Evolutionary conservation across 2,329 filamentous ascomycete genomes (phyloP).

Genomic region (Botrytis byssoidea): DNA sequence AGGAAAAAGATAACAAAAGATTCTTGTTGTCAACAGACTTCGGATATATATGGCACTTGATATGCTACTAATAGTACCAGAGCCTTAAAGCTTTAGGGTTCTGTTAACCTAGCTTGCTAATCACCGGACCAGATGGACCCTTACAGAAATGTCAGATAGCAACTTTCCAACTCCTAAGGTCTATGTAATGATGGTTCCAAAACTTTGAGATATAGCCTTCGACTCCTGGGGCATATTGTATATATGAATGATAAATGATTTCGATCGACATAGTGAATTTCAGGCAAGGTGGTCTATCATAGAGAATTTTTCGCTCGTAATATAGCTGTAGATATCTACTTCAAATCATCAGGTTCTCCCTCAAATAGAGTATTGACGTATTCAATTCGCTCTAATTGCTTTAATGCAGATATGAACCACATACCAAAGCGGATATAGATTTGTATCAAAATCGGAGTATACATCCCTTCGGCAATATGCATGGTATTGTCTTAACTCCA

Average conservation of each 20-base stretch:
- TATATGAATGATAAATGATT: background rate
- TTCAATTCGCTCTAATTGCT: background rate
- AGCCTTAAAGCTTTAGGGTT: background rate
- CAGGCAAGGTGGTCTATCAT: background rate
- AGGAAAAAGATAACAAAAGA: background rate
- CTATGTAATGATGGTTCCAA: fast-evolving
- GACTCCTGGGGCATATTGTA: background rate
- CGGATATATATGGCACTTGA: background rate
- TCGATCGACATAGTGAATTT: background rate
- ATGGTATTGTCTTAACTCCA: background rate
- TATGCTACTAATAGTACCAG: background rate
- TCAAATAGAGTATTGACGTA: too few relatives aligned
- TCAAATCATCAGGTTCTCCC: too few relatives aligned
- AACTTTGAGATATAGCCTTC: background rate
- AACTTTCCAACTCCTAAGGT: background rate
- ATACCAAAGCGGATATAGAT: background rate
- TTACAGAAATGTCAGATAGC: background rate
- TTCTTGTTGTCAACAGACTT: background rate
- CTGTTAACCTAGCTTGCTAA: background rate
- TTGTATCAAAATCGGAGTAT: background rate
- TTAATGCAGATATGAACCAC: background rate
- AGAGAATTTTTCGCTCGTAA: fast-evolving
- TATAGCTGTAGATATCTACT: background rate
- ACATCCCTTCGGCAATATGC: background rate
- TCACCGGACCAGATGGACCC: background rate